Conservation (phyloP, 169 alveolate genomes). For the Plasmodium gonderi region DNA sequence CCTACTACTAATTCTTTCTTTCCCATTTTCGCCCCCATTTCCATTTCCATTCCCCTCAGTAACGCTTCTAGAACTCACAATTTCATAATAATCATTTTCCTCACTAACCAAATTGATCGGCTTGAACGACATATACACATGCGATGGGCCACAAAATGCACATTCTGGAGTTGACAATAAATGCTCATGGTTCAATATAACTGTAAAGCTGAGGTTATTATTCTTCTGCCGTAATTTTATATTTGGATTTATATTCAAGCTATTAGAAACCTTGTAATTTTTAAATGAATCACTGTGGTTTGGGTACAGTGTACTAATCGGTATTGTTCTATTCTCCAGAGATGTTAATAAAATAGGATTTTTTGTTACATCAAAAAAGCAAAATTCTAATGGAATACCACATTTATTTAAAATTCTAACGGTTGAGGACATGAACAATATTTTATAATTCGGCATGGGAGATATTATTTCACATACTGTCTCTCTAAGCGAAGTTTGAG, state of each 20-base stretch:
- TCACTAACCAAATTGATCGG: conserved; percentile 49
- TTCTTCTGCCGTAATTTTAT: conserved; percentile 61
- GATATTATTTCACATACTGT: conserved; percentile 85
- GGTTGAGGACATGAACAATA: conserved; percentile 86
- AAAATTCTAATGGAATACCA: conserved; percentile 87
- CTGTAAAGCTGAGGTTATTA: conserved; percentile 60
- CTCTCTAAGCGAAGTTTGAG: conserved; percentile 62
- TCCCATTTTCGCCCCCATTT: neutral
- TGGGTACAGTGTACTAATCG: conserved; percentile 73
- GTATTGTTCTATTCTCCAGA: conserved; percentile 79
- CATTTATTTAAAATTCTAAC: conserved; percentile 85
- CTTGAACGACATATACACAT: conserved; percentile 58
- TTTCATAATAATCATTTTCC: conserved; percentile 24
- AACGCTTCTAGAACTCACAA: neutral
- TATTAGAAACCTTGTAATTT: conserved; percentile 65
- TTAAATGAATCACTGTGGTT: conserved; percentile 67
- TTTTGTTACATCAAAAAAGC: conserved; percentile 81
- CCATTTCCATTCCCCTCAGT: neutral
- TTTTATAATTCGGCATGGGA: conserved; percentile 89
- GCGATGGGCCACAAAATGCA: conserved; percentile 72
- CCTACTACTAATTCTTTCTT: neutral
- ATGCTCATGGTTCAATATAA: conserved; percentile 76
- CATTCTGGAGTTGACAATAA: conserved; percentile 71
- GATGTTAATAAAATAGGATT: conserved; percentile 81
- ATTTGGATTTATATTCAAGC: conserved; percentile 64